Evolutionary conservation across 2,329 filamentous ascomycete species (phyloP).

Genomic region (Fusarium setosum): DNA sequence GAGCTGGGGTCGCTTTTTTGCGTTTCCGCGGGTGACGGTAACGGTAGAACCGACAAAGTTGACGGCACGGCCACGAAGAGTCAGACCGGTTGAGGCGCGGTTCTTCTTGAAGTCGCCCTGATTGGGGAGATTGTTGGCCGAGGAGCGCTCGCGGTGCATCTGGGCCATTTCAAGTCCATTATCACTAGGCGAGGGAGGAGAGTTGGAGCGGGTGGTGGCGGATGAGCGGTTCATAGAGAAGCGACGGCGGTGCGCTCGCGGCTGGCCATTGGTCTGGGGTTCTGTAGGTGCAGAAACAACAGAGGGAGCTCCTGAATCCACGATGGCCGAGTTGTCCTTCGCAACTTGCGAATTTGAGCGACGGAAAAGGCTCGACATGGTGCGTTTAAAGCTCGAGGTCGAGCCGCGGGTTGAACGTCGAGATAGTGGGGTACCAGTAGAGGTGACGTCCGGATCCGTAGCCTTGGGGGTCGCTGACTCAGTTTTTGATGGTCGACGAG

Average conservation of each 20-base stretch:
- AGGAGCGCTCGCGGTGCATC: slow-evolving; percentile 35
- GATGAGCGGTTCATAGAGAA: slow-evolving; percentile 61
- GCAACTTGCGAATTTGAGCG: slow-evolving; percentile 52
- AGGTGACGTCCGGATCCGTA: slow-evolving; percentile 36
- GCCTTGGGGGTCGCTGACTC: slow-evolving; percentile 38
- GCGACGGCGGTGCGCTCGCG: slow-evolving; percentile 49
- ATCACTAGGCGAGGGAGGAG: slow-evolving; percentile 60
- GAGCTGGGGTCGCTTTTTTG: slow-evolving; percentile 37
- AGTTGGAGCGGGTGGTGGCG: slow-evolving; percentile 59
- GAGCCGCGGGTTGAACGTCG: slow-evolving; percentile 56
- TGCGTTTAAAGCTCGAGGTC: slow-evolving; percentile 59
- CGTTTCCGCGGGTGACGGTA: slow-evolving; percentile 31
- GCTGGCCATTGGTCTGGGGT: slow-evolving; percentile 44
- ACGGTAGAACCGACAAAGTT: slow-evolving; percentile 56
- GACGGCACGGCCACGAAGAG: slow-evolving; percentile 59
- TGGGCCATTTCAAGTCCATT: slow-evolving; percentile 57
- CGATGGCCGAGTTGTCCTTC: slow-evolving; percentile 34
- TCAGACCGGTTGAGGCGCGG: slow-evolving; percentile 63
- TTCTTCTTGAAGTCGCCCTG: slow-evolving; percentile 63
- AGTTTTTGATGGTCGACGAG: slow-evolving; percentile 32
- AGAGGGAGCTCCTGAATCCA: slow-evolving; percentile 41
- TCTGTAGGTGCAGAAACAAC: slow-evolving; percentile 40
- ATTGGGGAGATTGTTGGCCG: slow-evolving; percentile 51
- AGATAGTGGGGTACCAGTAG: slow-evolving; percentile 46
- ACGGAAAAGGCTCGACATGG: slow-evolving; percentile 62